These are phyloP conservation scores for Suhomyces bribrorum DNA, from an alignment of 1,139 yeast species.

Conservation along the genomic window DNA sequence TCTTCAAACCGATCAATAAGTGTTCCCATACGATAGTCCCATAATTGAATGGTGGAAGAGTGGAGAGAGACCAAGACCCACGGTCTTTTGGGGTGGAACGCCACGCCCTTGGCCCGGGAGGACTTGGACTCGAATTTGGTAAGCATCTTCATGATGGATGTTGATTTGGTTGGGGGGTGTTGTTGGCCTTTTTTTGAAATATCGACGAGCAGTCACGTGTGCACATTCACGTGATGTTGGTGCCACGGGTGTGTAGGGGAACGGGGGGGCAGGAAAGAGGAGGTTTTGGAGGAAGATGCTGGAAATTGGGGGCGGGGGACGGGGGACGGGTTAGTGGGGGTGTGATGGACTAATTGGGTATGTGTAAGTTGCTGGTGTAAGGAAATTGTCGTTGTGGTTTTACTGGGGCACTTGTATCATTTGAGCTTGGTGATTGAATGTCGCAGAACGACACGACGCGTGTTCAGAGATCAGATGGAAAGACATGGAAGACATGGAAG, in stretches of 20 bases:
- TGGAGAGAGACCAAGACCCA: conserved; percentile 96
- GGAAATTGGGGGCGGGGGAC: not conserved
- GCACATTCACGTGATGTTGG: conserved; percentile 4
- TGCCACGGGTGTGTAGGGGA: not conserved
- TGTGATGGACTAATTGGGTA: too few relatives aligned
- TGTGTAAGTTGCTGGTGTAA: too few relatives aligned
- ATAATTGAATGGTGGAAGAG: conserved; percentile 91
- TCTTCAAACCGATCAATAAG: conserved; percentile 95
- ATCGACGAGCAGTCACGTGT: conserved; percentile 8
- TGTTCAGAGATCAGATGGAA: too few relatives aligned
- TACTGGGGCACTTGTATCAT: too few relatives aligned
- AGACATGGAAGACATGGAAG: too few relatives aligned
- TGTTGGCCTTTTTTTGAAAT: conserved; percentile 13
- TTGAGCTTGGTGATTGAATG: too few relatives aligned
- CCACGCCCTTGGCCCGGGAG: conserved; percentile 97
- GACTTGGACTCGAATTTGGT: conserved; percentile 98
- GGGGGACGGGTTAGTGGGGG: not conserved
- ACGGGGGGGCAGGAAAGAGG: not conserved
- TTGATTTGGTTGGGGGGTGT: conserved; percentile 5
- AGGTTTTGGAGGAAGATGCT: not conserved
- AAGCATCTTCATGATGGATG: conserved; percentile 82
- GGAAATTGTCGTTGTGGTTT: too few relatives aligned
- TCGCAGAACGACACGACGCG: too few relatives aligned
- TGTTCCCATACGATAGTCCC: conserved; percentile 99
- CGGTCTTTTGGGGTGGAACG: conserved; percentile 95